Evolutionary conservation across 495 filamentous ascomycete genomes (phyloP), one percentile per base, ranked within the genome.

Genomic region (Durotheca rogersii): DNA sequence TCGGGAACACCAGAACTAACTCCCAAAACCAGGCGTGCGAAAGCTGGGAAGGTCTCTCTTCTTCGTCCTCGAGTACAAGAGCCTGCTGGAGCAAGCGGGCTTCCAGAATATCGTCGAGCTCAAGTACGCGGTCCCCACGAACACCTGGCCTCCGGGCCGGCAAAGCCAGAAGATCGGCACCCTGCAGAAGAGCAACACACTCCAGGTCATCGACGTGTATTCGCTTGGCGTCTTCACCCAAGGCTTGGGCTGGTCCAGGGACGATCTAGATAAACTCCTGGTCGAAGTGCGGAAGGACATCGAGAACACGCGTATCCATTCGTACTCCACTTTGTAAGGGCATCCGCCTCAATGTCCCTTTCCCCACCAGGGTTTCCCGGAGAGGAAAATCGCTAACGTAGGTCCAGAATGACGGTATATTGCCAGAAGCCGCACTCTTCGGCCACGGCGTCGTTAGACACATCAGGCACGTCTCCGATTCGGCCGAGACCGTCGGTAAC

Each of bases 151-250:
- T 5, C 67, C 53, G 23, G 70, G 75, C 25, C 64, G 61, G 21
- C 68, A 73, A 39, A 66, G 71, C 39, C 78, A 79, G 53, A 69
- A 72, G 49, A 68, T 79, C 16, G 77, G 79, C 1, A 40, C 54
- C 35, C 77, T 73, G 68, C 51, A 60, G 32, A 62, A 47, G 33
- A 42, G 34, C 25, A 49, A 72, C 60, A 48, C 67, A 32, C 38
- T 72, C 1, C 60, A 67, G 29, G 60, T 67, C 19, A 52, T 57
- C 30, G 67, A 69, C 27, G 56, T 64, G 1, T 69, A 64, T 10
- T 67, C 67, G 32, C 58, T 58, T 5, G 50, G 39, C 3, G 38
- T 70, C 36, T 64, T 70, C 21, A 51, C 65, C 15, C 62, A 67
- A 19, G 64, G 66, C 0, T 25, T 67, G 1, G 65, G 65, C 2